Conservation (phyloP, 2,329 filamentous ascomycete genomes). For the Pyrenochaeta sp. region DNA sequence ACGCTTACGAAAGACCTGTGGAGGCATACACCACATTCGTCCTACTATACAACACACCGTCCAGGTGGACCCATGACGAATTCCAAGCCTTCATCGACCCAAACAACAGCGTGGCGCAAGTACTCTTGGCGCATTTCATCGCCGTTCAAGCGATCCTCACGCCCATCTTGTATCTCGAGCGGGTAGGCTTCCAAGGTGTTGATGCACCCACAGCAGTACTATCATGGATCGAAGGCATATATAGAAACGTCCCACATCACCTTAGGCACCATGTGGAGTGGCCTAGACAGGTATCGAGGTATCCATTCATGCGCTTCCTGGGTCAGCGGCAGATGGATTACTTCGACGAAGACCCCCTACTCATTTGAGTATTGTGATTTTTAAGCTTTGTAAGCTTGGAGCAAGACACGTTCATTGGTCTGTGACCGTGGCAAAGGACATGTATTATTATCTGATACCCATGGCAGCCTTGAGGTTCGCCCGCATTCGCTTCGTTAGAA, state of each 20-base stretch:
- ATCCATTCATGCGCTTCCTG: conserved; percentile 37
- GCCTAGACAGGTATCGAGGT: conserved; percentile 40
- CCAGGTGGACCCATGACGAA: conserved; percentile 49
- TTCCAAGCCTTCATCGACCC: conserved; percentile 57
- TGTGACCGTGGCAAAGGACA: neutral
- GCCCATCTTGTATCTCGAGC: conserved; percentile 49
- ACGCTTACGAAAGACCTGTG: conserved; percentile 41
- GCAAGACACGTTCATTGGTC: neutral
- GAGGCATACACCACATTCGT: conserved; percentile 54
- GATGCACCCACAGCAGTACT: conserved; percentile 42
- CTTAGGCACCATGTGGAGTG: conserved; percentile 40
- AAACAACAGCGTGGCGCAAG: conserved; percentile 52
- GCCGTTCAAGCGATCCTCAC: conserved; percentile 56
- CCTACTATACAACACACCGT: conserved; percentile 53
- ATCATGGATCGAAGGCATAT: conserved; percentile 46
- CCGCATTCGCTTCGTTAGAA: conserved; percentile 1
- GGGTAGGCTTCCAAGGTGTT: conserved; percentile 44
- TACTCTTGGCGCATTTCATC: conserved; percentile 59
- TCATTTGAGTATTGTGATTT: neutral
- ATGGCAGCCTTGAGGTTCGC: neutral
- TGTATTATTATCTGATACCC: conserved; percentile 9
- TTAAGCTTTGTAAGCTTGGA: neutral
- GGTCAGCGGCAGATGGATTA: conserved; percentile 29
- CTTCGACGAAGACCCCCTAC: conserved; percentile 9
- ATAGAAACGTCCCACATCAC: conserved; percentile 32